Base-by-base conservation (phyloP, 2,329 filamentous ascomycete genomes). In the Arthrinium phaeospermum region DNA sequence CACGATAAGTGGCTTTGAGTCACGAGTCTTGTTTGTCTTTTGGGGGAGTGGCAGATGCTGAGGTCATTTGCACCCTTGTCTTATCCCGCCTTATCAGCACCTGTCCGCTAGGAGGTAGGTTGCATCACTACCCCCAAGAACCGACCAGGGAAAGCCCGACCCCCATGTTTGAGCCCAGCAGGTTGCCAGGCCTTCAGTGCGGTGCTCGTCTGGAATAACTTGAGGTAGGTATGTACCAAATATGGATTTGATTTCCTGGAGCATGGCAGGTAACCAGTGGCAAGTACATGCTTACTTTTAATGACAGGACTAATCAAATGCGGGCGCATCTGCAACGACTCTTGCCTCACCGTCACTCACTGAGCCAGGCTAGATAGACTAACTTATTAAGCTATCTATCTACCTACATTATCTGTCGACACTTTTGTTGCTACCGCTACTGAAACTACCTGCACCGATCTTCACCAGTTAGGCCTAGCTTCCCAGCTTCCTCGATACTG, bases 311-410 rank as follows among this genome's bases (percentile, higher is more conserved):
- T 57, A 16, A 30, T 7, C 10, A 61, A 61, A 12, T 61, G 53
- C 53, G 53, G 53, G 53, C 37, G 53, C 53, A 61, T 37, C 53
- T 61, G 53, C 53, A 61, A 61, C 53, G 8, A 61, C 53, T 22
- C 53, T 61, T 61, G 53, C 53, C 22, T 61, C 53, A 61, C 53
- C 53, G 53, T 61, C 53, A 61, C 30, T 37, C 53, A 37, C 30
- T 61, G 30, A 22, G 16, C n/a, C 30, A n/a, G 53, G 53, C 53
- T 61, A 61, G 37, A 37, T 61, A 61, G 37, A 37, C 57, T 64
- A 37, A 64, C 57, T n/a, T 41, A 13, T 41, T 64, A 13, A 64
- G 57, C 57, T 41, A 13, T 41, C 27, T 30, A 30, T 30, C 27
- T 30, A 30, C 27, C 27, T 30, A 30, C 27, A 30, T 34, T 12